Percentiles rank a stretch among this genome's conserved stretches.
These are phyloP conservation scores for Dillenia turbinata DNA, from an alignment of 164 flowering plant genomes.

Conservation along the genomic window DNA sequence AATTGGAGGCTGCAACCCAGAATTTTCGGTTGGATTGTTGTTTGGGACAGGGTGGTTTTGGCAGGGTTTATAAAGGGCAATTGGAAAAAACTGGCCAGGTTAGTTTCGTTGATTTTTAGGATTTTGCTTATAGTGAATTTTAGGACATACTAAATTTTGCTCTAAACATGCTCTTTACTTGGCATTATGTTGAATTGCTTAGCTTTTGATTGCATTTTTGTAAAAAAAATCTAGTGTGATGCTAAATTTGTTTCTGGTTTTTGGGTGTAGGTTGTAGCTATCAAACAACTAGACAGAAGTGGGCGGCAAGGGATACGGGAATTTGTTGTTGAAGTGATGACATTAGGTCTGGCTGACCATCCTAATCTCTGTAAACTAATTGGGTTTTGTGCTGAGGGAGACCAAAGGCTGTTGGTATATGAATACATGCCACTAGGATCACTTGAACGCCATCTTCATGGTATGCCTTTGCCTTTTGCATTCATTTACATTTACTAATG, in stretches of 20 bases:
- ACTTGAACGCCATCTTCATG: constrained; percentile 74
- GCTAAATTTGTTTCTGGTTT: background rate
- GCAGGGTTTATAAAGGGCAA: constrained; percentile 72
- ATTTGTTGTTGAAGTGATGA: constrained; percentile 70
- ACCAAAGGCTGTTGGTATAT: constrained; percentile 74
- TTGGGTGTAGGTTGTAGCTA: constrained; percentile 67
- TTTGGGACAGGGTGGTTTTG: constrained; percentile 93
- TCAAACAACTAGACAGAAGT: constrained; percentile 76
- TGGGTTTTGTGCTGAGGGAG: constrained; percentile 83
- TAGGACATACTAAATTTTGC: too few species aligned
- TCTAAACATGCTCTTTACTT: too few species aligned
- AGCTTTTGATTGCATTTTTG: too few species aligned
- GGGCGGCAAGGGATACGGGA: constrained; percentile 78
- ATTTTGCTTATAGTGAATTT: background rate
- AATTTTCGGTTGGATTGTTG: constrained; percentile 66
- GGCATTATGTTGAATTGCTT: too few species aligned
- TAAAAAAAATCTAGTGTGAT: constrained; percentile 1
- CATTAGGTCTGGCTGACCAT: constrained; percentile 64
- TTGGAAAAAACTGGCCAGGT: constrained; percentile 62
- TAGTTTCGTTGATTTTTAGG: background rate
- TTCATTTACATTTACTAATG: background rate
- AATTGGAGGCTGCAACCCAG: constrained; percentile 62
- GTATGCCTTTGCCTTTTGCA: constrained; percentile 25
- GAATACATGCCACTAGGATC: constrained; percentile 92
- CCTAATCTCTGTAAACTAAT: constrained; percentile 76